Percentiles rank a stretch among this genome's conserved stretches.
Evolutionary conservation across 2,329 filamentous ascomycete species (phyloP).

Genomic region (Thielaviopsis euricoi): DNA sequence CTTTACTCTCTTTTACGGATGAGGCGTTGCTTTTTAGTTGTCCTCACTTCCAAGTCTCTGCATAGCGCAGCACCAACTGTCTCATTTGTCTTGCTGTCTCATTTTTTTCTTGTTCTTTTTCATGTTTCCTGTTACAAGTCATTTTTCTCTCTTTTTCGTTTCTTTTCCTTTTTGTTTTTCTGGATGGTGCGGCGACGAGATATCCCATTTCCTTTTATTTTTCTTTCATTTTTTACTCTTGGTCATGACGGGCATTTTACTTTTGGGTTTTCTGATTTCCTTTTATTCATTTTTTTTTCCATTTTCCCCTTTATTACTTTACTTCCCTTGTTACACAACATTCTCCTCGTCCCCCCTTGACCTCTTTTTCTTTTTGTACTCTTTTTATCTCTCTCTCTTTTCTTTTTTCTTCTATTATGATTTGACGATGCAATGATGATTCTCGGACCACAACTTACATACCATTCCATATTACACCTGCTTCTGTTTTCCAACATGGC

Average conservation of each 20-base stretch:
- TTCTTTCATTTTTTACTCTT: conserved; percentile 4
- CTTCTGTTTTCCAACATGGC: conserved; percentile 1
- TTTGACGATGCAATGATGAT: conserved; percentile 11
- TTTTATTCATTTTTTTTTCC: no score
- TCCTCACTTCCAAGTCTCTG: background rate
- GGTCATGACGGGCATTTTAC: background rate
- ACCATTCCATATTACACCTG: background rate
- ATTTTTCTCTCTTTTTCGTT: background rate
- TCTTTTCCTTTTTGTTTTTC: background rate
- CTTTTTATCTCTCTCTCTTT: no score
- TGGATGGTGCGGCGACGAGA: background rate
- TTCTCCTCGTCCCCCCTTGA: no score
- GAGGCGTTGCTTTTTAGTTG: background rate
- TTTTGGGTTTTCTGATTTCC: no score
- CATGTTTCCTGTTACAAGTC: background rate
- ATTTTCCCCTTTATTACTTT: no score
- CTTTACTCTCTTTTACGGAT: background rate
- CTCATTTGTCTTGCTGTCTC: background rate
- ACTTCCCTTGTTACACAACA: no score
- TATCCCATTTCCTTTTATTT: background rate
- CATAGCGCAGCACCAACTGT: background rate
- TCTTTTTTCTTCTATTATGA: conserved; percentile 2
- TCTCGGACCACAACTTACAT: background rate
- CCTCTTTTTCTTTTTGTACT: no score
- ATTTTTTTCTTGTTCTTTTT: background rate